These are phyloP conservation scores for Phytophthora litchii DNA, from an alignment of 352 stramenopile species.

Conservation along the genomic window DNA sequence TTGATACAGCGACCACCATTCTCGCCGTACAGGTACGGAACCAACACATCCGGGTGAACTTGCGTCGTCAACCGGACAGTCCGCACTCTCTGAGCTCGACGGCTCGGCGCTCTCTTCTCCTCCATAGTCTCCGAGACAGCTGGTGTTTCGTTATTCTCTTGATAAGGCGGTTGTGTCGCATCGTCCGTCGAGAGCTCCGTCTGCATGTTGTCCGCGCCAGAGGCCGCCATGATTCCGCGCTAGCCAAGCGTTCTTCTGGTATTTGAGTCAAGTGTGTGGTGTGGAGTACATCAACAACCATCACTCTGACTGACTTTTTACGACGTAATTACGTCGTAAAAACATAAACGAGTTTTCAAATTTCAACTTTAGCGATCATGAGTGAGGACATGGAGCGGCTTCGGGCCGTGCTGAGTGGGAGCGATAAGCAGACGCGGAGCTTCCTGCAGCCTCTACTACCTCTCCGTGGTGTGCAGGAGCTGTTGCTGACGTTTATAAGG, in stretches of 20 bases:
- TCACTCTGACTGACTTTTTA: constrained; percentile 7
- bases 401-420: constrained; percentile 40
- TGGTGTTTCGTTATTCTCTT: not conserved
- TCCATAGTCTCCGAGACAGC: not conserved
- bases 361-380: constrained; percentile 5
- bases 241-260: constrained; percentile 21
- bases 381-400: constrained; percentile 43
- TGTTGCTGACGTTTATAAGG: constrained; percentile 72
- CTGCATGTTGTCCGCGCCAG: constrained; percentile 13
- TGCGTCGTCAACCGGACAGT: constrained; percentile 61
- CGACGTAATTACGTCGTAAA: constrained; percentile 5
- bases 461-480: constrained; percentile 65
- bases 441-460: constrained; percentile 66
- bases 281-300: constrained; percentile 15
- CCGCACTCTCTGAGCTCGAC: constrained; percentile 49
- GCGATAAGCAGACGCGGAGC: constrained; percentile 57
- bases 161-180: constrained; percentile 12
- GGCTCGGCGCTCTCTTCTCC: not conserved
- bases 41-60: constrained; percentile 55
- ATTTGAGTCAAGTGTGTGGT: constrained; percentile 2
- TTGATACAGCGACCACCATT: constrained; percentile 55
- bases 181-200: constrained; percentile 13
- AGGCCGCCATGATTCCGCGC: constrained; percentile 26
- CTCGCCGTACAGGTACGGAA: constrained; percentile 67
- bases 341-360: not conserved